These are phyloP conservation scores for Anacardium occidentale DNA, from an alignment of 345 rosid genomes.

Conservation along the genomic window DNA sequence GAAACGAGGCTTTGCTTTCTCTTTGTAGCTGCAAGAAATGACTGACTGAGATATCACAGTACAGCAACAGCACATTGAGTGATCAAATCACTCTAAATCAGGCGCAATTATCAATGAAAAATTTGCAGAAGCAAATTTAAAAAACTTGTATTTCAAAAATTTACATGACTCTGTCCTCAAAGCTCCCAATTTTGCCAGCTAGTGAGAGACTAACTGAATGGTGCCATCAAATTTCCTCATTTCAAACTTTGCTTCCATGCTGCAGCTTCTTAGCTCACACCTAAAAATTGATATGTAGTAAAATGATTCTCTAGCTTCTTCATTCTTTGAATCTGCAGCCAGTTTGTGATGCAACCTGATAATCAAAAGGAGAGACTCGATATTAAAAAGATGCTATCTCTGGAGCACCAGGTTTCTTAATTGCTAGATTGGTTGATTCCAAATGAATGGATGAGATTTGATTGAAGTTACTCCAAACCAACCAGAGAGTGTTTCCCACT, in stretches of 20 bases:
- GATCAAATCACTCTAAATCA: constrained; percentile 1
- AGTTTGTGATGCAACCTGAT: no score
- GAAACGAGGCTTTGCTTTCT: not conserved
- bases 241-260: constrained; percentile 19
- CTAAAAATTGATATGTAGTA: not conserved
- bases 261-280: constrained; percentile 9
- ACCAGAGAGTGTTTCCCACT: constrained; percentile 20
- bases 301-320: not conserved
- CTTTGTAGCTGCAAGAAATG: not conserved
- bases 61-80: not conserved
- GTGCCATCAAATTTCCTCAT: constrained; percentile 12
- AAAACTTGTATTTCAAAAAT: not conserved
- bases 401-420: constrained; percentile 27
- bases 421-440: constrained; percentile 9
- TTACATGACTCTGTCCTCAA: not conserved
- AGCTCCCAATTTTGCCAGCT: not conserved
- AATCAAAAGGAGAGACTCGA: not conserved
- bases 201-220: constrained; percentile 6
- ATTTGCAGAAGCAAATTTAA: not conserved
- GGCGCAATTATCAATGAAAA: not conserved
- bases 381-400: not conserved
- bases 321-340: no score
- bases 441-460: constrained; percentile 29
- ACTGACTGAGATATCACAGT: not conserved
- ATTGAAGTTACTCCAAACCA: not conserved